Conservation (phyloP, 345 rosid genomes). For the Anastatica hierochuntica region DNA sequence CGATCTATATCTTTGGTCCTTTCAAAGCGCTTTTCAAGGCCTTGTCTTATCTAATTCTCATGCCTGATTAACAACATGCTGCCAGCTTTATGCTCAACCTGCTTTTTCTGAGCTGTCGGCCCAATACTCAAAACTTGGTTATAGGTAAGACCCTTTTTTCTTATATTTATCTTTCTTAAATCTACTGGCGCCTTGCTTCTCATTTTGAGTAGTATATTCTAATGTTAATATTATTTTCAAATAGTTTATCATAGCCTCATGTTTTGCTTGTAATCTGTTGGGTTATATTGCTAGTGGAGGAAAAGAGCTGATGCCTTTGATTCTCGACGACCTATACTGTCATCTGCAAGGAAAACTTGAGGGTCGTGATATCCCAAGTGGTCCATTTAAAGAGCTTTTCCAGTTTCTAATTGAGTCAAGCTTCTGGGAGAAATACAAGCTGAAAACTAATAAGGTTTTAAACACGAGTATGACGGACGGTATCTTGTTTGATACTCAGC, state of each 20-base stretch:
- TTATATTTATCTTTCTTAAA: background rate
- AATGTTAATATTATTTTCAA: background rate
- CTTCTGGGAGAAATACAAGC: slow-evolving; percentile 41
- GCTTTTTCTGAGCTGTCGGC: slow-evolving; percentile 67
- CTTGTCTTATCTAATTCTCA: slow-evolving; percentile 12
- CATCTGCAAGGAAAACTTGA: slow-evolving; percentile 84
- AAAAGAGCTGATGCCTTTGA: slow-evolving; percentile 48
- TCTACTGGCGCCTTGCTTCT: background rate
- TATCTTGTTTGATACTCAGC: slow-evolving; percentile 40
- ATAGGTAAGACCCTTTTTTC: slow-evolving; percentile 44
- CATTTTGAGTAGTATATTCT: too few relatives aligned
- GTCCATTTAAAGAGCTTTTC: slow-evolving; percentile 80
- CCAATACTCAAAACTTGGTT: slow-evolving; percentile 55
- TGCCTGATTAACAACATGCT: slow-evolving; percentile 21
- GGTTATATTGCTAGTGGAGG: slow-evolving; percentile 52
- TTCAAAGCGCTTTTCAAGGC: background rate
- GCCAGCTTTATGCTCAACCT: slow-evolving; percentile 61
- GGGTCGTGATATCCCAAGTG: slow-evolving; percentile 70
- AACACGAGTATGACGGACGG: slow-evolving; percentile 22
- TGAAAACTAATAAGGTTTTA: slow-evolving; percentile 25
- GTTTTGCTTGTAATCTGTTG: slow-evolving; percentile 3
- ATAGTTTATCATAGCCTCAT: background rate
- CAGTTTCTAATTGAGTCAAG: slow-evolving; percentile 52
- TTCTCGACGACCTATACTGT: slow-evolving; percentile 67
- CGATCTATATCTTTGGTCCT: background rate